Base-by-base conservation (phyloP, 805 yeast genomes). In the Suhomyces kilbournensis region DNA sequence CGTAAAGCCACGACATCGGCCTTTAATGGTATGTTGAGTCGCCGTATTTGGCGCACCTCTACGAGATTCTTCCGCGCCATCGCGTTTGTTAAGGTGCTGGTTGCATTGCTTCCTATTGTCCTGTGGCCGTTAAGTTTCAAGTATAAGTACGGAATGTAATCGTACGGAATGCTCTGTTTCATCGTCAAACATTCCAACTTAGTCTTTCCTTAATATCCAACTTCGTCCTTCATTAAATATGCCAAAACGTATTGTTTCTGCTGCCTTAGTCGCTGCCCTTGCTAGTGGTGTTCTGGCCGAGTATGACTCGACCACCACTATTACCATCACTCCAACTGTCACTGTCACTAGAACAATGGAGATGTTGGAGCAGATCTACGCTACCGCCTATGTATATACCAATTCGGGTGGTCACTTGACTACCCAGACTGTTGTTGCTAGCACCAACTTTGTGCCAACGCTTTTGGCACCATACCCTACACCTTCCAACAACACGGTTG, bases 331-430 rank as follows among this genome's bases (percentile, higher is more conserved):
- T 9, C 69, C 62, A 20, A 44, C 56, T n/a, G 56, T 65, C 8
- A 70, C 76, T 1, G 58, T 56, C 19, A 66, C 75, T 17, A 66
- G 67, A 17, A 67, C 72, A 10, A 60, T 67, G 7, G 65, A 60
- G 6, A 58, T 56, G 23, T 51, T 60, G n/a, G 70, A 61, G 46
- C 61, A 60, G 22, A 53, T 70, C 22, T 64, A 51, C 47, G 69
- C 60, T 26, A 64, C 71, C 4, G 65, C 52, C 7, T 72, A 71
- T 54, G 56, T 70, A 26, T 73, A 57, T 56, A 69, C 75, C 23
- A 60, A 59, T 48, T 48, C 63, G 14, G 59, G 56, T 22, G 75
- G 76, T 2, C 53, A 49, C 6, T 59, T 66, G 47, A 70, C 77
- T 32, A 67, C 74, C n/a, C 49, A 58, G 8, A 59, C 63, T 9